Conservation (phyloP, 225 moss, liverwort and hornwort genomes). For the Physcomitrellopsis africana region DNA sequence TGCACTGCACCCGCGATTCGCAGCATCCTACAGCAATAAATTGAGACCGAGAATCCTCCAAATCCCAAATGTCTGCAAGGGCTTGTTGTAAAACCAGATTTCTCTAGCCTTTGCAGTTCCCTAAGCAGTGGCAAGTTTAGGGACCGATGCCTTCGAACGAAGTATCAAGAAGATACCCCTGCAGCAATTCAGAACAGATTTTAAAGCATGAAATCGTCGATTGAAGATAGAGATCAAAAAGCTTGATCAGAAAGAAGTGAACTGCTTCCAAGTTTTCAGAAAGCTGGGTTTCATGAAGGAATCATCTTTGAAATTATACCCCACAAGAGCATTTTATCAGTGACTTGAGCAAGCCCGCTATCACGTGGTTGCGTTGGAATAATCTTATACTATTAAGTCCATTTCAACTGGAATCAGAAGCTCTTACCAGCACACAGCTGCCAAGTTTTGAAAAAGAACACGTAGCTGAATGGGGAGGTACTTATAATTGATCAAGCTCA, state of each 20-base stretch:
- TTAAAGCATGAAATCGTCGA: conserved; percentile 2
- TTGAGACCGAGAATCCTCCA: conserved; percentile 15
- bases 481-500: conserved; percentile 83
- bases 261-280: background rate
- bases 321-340: background rate
- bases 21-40: conserved; percentile 4
- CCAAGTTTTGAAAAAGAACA: conserved; percentile 81
- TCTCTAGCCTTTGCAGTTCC: background rate
- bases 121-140: conserved; percentile 48
- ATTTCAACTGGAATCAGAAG: conserved; percentile 14
- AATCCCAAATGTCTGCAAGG: background rate
- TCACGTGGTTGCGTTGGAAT: no score
- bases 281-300: background rate
- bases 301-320: background rate
- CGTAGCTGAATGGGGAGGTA: conserved; percentile 84
- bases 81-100: conserved; percentile 4
- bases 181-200: conserved; percentile 28
- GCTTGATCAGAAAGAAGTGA: background rate
- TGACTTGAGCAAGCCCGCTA: background rate
- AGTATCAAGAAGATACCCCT: conserved; percentile 72
- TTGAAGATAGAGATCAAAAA: background rate
- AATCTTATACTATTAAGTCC: no score
- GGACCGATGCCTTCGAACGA: conserved; percentile 46
- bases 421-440: conserved; percentile 92
- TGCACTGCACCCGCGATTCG: background rate